phyloP scores from a whole-genome alignment of 306 rosid species.

The Prunus mira region DNA sequence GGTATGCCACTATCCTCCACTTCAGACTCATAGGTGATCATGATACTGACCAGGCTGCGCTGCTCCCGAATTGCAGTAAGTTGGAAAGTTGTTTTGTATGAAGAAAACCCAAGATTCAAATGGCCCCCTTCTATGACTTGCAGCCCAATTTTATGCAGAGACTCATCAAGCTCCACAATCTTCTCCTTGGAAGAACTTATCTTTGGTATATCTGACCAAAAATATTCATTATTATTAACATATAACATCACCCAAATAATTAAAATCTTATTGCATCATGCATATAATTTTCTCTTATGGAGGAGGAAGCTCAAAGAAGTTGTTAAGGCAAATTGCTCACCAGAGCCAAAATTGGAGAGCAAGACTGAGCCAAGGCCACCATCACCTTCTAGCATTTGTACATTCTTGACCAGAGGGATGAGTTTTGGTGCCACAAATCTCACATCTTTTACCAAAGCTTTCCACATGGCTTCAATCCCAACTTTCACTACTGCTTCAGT shows the following conservation, averaged over 20 bases:
- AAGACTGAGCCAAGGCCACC: conserved; percentile 46
- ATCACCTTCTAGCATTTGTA: conserved; percentile 59
- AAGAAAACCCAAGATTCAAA: conserved; percentile 45
- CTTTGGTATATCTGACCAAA: conserved; percentile 12
- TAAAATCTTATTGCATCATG: too few relatives aligned
- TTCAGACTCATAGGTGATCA: too few relatives aligned
- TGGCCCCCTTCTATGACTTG: conserved; percentile 57
- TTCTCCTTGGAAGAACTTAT: conserved; percentile 42
- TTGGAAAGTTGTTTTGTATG: too few relatives aligned
- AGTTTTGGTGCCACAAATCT: conserved; percentile 38
- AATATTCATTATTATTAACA: neutral
- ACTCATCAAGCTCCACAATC: conserved; percentile 53
- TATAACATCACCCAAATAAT: too few relatives aligned
- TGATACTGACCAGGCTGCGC: too few relatives aligned
- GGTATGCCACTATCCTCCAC: too few relatives aligned
- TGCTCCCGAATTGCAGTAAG: too few relatives aligned
- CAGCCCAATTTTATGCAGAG: conserved; percentile 41
- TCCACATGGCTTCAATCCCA: conserved; percentile 48
- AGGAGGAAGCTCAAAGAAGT: neutral
- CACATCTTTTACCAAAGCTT: conserved; percentile 43
- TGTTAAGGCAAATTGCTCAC: conserved; percentile 23
- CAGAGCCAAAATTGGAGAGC: conserved; percentile 41
- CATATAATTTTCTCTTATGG: too few relatives aligned
- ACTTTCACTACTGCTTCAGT: conserved; percentile 41
- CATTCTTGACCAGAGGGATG: conserved; percentile 48